These are phyloP conservation scores for Pachysandra terminalis DNA, from an alignment of 164 flowering plant genomes.

Conservation along the genomic window DNA sequence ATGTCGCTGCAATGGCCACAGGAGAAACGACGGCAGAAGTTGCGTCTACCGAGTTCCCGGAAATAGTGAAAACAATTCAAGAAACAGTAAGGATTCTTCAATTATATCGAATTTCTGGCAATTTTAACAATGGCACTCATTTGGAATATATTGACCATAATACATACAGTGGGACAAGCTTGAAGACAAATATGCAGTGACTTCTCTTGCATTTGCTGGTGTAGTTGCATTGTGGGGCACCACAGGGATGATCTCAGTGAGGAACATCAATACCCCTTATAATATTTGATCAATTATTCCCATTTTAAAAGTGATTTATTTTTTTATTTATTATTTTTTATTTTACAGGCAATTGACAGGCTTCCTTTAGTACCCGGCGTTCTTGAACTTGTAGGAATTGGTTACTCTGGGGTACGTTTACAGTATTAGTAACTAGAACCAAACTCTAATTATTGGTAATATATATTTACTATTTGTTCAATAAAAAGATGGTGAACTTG, in stretches of 20 bases:
- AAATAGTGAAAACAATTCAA: conserved; percentile 54
- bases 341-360: conserved; percentile 81
- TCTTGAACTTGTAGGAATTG: conserved; percentile 87
- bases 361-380: conserved; percentile 82
- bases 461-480: too few relatives aligned
- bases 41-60: conserved; percentile 51
- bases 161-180: conserved; percentile 89
- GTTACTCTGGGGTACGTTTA: conserved; percentile 91
- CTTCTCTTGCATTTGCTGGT: conserved; percentile 66
- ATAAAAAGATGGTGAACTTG: too few relatives aligned
- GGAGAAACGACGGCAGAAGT: conserved; percentile 62
- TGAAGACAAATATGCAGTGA: conserved; percentile 92
- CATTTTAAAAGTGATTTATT: too few relatives aligned
- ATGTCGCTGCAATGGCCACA: conserved; percentile 71
- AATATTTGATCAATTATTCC: not conserved
- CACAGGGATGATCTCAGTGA: conserved; percentile 69
- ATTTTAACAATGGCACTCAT: not conserved
- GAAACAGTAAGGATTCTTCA: conserved; percentile 52
- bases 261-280: too few relatives aligned
- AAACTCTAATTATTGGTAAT: too few relatives aligned
- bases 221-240: conserved; percentile 60
- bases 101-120: not conserved
- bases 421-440: too few relatives aligned
- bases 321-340: not conserved
- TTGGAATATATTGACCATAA: conserved; percentile 1